Percentiles rank a stretch among this genome's conserved stretches.
Conservation (phyloP, 2,329 filamentous ascomycete species). For the Cercospora zeae-maydis region DNA sequence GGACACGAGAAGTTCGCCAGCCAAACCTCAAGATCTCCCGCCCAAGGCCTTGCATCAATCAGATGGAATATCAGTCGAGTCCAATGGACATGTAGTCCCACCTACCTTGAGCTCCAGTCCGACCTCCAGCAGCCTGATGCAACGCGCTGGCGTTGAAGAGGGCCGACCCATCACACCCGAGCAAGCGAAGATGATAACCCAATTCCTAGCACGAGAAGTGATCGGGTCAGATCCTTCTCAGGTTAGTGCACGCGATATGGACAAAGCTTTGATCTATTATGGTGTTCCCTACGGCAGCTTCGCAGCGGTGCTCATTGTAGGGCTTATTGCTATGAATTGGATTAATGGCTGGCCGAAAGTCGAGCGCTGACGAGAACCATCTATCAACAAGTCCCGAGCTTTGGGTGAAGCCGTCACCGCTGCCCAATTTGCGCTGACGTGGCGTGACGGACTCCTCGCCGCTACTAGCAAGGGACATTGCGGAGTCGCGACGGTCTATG, state of each 20-base stretch:
- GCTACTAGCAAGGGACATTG: not conserved
- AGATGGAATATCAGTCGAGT: constrained; percentile 15
- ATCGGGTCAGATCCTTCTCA: constrained; percentile 17
- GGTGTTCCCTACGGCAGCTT: constrained; percentile 31
- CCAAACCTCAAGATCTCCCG: constrained; percentile 16
- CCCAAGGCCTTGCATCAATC: constrained; percentile 18
- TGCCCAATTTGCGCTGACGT: too few species aligned
- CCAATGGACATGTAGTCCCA: constrained; percentile 29
- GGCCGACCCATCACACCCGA: constrained; percentile 36
- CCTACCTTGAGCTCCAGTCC: constrained; percentile 24
- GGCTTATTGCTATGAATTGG: constrained; percentile 33
- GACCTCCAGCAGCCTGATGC: constrained; percentile 29
- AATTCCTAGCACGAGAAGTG: constrained; percentile 32
- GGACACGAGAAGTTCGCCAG: constrained; percentile 14
- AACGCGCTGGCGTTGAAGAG: constrained; percentile 33
- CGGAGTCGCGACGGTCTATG: not conserved
- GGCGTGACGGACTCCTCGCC: not conserved
- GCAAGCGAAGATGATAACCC: constrained; percentile 33
- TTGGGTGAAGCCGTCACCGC: not conserved
- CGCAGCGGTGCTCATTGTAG: constrained; percentile 34
- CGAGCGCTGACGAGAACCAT: constrained; percentile 39
- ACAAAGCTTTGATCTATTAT: constrained; percentile 28
- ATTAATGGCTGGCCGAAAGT: constrained; percentile 44
- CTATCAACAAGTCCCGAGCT: not conserved
- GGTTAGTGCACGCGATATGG: constrained; percentile 12